These are phyloP conservation scores for Rhododendron mucronatum DNA, from an alignment of 148 eudicot genomes.

Conservation along the genomic window DNA sequence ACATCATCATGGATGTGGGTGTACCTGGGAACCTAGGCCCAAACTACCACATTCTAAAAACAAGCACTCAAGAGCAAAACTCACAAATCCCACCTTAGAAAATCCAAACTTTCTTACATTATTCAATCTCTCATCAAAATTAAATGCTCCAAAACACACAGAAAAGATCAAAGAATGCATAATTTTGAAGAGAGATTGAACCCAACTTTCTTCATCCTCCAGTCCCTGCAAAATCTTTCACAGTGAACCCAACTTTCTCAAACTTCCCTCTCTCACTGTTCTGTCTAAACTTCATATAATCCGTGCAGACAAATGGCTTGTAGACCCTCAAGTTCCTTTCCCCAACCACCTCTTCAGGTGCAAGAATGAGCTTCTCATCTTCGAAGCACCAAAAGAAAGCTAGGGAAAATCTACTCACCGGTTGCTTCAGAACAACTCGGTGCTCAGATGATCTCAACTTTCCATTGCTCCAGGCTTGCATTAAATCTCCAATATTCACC, in stretches of 20 bases:
- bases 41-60: neutral
- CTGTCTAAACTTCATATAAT: slow-evolving; percentile 61
- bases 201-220: neutral
- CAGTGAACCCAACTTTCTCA: slow-evolving; percentile 65
- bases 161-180: neutral
- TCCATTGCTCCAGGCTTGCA: slow-evolving; percentile 83
- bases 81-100: neutral
- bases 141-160: neutral
- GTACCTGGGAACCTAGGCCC: neutral
- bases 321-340: slow-evolving; percentile 46
- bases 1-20: neutral
- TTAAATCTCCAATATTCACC: slow-evolving; percentile 69
- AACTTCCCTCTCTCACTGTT: slow-evolving; percentile 59
- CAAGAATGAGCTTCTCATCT: slow-evolving; percentile 60
- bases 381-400: slow-evolving; percentile 91
- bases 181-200: no score
- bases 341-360: slow-evolving; percentile 79
- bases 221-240: slow-evolving; percentile 63
- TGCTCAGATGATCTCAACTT: slow-evolving; percentile 62
- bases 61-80: neutral
- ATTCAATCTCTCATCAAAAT: neutral
- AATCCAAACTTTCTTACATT: neutral
- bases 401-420: slow-evolving; percentile 48
- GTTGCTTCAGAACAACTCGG: slow-evolving; percentile 50
- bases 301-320: slow-evolving; percentile 54